Evolutionary conservation across 1,284 basidiomycete genomes (phyloP), one percentile per base, ranked within the genome.

Genomic region (Ustilago crameri): DNA sequence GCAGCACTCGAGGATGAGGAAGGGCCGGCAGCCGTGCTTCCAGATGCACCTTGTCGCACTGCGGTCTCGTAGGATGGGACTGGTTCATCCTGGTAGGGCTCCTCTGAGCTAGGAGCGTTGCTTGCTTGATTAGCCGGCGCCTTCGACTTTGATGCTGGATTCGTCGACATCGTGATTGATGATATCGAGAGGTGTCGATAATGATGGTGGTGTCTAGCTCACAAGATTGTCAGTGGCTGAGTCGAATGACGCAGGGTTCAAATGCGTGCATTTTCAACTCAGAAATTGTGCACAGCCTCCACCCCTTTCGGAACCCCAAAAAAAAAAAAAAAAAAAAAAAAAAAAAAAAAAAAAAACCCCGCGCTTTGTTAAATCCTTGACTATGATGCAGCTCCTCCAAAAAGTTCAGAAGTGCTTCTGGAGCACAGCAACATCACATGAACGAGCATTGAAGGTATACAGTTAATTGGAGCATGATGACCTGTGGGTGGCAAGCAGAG

Each of bases 1-100:
- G 57, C 7, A 1, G 54, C 12, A 17, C 12, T 32, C 32, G 53
- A 41, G 35, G 43, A 24, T 12, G 43, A 24, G 26, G 60, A 63
- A 20, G 69, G 52, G 15, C 47, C 54, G 17, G 63, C 54, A 8
- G 40, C 53, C 23, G 59, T 38, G 14, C 64, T 53, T 9, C 65
- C 49, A 3, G 51, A 65, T 10, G 65, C 66, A 26, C 71, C 71
- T 54, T 69, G 26, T 4, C 35, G 57, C 18, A 74, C 32, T 9
- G 71, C 66, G 2, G 65, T 74, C 30, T 74, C 66, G 55, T 74
- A 74, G n/a, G 66, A 62, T 10, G 71, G 71, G 17, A 65, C 71
- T 22, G 71, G 57, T 10, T 74, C 71, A 40, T 74, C 71, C 0
- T 32, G 18, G 42, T 54, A 37, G 17, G 44, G 53, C 27, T 46